phyloP scores from a whole-genome alignment of 768 basidiomycete species.

The Xerocomus potaroensis region DNA sequence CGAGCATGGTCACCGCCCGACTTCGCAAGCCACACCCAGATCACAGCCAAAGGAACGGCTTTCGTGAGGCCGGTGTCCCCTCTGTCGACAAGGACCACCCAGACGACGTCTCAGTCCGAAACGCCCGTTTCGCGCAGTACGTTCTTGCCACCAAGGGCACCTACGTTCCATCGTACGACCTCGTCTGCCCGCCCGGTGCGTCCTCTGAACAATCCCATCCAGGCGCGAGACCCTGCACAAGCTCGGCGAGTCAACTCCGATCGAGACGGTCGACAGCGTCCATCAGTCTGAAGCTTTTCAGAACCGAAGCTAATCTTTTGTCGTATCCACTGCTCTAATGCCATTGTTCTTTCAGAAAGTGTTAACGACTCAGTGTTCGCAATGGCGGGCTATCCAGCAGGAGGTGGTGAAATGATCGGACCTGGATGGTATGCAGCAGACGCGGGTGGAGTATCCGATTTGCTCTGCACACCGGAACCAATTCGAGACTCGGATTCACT shows the following conservation, averaged over 20 bases:
- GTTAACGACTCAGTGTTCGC: conserved; percentile 16
- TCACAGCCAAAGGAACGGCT: conserved; percentile 17
- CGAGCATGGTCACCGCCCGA: conserved; percentile 4
- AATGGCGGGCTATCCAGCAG: conserved; percentile 9
- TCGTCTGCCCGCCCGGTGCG: neutral
- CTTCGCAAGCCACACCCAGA: conserved; percentile 12
- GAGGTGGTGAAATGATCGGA: conserved; percentile 12
- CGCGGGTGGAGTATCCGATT: neutral
- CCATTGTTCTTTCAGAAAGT: conserved; percentile 64
- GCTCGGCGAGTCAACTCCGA: conserved; percentile 12
- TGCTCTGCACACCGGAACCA: neutral
- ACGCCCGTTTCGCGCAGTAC: conserved; percentile 36
- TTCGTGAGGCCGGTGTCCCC: conserved; percentile 14
- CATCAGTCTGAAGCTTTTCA: conserved; percentile 53
- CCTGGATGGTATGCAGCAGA: neutral
- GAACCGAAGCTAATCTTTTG: conserved; percentile 69
- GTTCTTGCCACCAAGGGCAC: conserved; percentile 38
- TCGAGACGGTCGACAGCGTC: conserved; percentile 27
- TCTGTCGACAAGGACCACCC: conserved; percentile 14
- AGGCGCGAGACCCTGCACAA: conserved; percentile 21
- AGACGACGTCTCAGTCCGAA: conserved; percentile 25
- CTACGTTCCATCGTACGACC: conserved; percentile 38
- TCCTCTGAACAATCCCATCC: neutral
- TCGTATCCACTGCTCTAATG: conserved; percentile 79
- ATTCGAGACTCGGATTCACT: neutral